Evolutionary conservation across 176 grass and related monocot genomes (phyloP).

Genomic region (Elymus sibiricus): DNA sequence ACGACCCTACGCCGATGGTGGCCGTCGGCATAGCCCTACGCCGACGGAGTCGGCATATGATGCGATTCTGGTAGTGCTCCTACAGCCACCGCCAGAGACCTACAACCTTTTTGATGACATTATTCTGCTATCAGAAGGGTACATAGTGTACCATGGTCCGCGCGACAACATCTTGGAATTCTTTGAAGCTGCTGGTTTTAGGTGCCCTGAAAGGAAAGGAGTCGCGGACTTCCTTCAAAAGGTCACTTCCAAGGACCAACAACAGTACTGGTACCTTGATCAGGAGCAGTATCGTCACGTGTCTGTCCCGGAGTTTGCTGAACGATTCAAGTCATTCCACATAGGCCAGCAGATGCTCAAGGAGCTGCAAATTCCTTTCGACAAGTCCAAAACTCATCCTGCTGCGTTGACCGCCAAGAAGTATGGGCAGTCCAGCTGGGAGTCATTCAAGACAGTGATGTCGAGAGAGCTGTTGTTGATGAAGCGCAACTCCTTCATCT

Average conservation of each 20-base stretch:
- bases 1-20: too few species aligned
- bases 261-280: constrained; percentile 49
- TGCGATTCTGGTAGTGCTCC: too few species aligned
- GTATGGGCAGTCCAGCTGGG: constrained; percentile 32
- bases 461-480: constrained; percentile 45
- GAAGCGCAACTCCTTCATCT: constrained; percentile 64
- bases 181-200: constrained; percentile 50
- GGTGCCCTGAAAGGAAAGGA: constrained; percentile 64
- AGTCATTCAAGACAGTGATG: constrained; percentile 43
- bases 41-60: too few species aligned
- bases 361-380: constrained; percentile 40
- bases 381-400: constrained; percentile 36
- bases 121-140: constrained; percentile 60
- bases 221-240: constrained; percentile 68
- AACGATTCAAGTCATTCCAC: constrained; percentile 42
- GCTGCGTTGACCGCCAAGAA: constrained; percentile 26
- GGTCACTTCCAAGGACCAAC: constrained; percentile 60
- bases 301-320: constrained; percentile 36
- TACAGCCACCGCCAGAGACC: constrained; percentile 75
- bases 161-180: constrained; percentile 56
- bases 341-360: constrained; percentile 35
- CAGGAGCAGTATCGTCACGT: constrained; percentile 37
- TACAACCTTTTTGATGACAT: constrained; percentile 73
- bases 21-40: too few species aligned
- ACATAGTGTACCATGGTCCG: constrained; percentile 66